Evolutionary conservation across 768 basidiomycete genomes (phyloP).

Genomic region (Boletus rex-veris): DNA sequence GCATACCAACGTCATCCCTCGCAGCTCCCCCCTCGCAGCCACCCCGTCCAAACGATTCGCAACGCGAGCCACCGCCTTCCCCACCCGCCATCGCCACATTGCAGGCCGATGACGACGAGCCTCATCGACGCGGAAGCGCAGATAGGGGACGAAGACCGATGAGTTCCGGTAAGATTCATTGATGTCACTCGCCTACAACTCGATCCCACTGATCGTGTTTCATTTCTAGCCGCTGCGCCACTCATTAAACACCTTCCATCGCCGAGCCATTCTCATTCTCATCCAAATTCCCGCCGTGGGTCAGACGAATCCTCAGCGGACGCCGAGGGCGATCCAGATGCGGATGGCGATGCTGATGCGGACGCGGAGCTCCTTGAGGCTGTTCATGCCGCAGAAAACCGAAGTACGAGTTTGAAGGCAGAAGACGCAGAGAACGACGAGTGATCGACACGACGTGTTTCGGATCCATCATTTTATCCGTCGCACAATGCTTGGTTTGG

Average conservation of each 20-base stretch:
- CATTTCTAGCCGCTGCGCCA: conserved; percentile 15
- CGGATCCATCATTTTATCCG: not conserved
- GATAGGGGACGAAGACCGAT: conserved; percentile 30
- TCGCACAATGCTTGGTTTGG: conserved; percentile 7
- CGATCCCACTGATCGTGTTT: conserved; percentile 5
- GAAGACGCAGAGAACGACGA: conserved; percentile 27
- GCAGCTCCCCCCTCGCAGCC: conserved; percentile 16
- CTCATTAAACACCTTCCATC: conserved; percentile 24
- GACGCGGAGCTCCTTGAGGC: conserved; percentile 51
- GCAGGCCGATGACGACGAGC: conserved; percentile 25
- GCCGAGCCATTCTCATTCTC: conserved; percentile 23
- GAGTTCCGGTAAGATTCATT: conserved; percentile 22
- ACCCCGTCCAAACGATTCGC: conserved; percentile 10
- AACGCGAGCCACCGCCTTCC: conserved; percentile 29
- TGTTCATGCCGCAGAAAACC: conserved; percentile 47
- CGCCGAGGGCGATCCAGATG: conserved; percentile 34
- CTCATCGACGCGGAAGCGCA: conserved; percentile 16
- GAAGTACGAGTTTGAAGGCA: conserved; percentile 33
- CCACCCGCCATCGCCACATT: conserved; percentile 33
- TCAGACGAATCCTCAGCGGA: conserved; percentile 29
- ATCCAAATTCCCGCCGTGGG: conserved; percentile 24
- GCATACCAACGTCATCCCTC: conserved; percentile 24
- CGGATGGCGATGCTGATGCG: conserved; percentile 36
- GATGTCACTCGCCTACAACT: too few relatives aligned
- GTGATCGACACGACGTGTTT: not conserved